Base-by-base conservation (phyloP, 176 grass and related monocot genomes). In the Aegilops longissima region DNA sequence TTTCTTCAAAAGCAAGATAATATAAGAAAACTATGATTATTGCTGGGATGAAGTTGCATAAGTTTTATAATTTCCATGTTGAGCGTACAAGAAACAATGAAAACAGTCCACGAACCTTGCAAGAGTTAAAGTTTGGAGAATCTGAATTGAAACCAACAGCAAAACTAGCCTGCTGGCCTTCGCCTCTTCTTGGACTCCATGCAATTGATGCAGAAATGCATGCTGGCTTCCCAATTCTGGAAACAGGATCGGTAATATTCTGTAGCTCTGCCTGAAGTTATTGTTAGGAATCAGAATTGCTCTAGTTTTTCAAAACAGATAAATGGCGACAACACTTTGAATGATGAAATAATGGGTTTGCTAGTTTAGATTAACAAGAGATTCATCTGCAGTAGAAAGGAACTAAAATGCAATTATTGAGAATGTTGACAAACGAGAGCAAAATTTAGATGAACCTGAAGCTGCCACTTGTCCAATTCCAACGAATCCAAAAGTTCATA, bases 401-500 rank as follows among this genome's bases (percentile, higher is more conserved):
- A 70, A 38, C n/a, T 38, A 51, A 88, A 84, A 66, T 5, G 63
- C 27, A 70, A 70, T 44, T 66, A 82, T 16, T 31, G 14, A 62
- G 27, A 84, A 61, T 20, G 58, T 66, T 23, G 63, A 85, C 18
- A 80, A 79, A 71, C 75, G 24, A 61, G 47, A 87, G 47, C 20
- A 66, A 21, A 64, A 87, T 21, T 20, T 49, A 78, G 73, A 91
- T 67, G 65, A 92, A 99, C 94, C 97, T 99, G 97, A 91, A 99
- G 97, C 79, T 96, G 97, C 97, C 94, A 99, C 65, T 91, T 99
- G 82, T 94, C 87, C 85, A 99, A 83, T 91, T 96, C 94, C 89
- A 99, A 90, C 10, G 86, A 80, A 86, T 99, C 90, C 82, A 91
- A 85, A 44, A 96, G 89, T 83, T 99, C 97, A 16, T 88, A 94